Evolutionary conservation across 2,329 filamentous ascomycete genomes (phyloP), one percentile per base, ranked within the genome.

Genomic region (Aureobasidium leucospermi): DNA sequence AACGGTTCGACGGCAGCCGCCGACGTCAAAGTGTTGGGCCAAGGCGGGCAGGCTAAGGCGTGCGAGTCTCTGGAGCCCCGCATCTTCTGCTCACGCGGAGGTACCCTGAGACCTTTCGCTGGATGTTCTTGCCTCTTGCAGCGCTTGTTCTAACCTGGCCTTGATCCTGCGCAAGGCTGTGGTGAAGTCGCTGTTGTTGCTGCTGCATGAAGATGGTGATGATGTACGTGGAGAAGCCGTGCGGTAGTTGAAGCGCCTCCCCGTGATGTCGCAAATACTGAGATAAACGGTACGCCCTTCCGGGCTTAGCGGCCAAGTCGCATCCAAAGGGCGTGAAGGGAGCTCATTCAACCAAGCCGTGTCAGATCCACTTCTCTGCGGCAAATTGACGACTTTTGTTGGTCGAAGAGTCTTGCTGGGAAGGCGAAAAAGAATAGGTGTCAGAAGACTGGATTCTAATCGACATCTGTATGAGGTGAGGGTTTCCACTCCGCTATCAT

Each of bases 401-500:
- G 45, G n/a, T 13, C 31, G 16, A 31, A 23, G 31, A 9, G 38
- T 36, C 10, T 28, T 38, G 9, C 9, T 4, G 16, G 6, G 23
- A 15, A 1, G 32, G 3, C 23, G 38, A 38, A 13, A 38, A 34
- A 32, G 19, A 49, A 15, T 9, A 49, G 47, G 6, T 38, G 2
- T 36, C 15, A 9, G 13, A 51, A 51, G 48, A 34, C 13, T 34
- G 38, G 34, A 16, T 39, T 8, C 34, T 52, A 16, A 16, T n/a
- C 32, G 45, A 47, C 19, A 47, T 41, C 49, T 53, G 16, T 16
- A 55, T 55, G 39, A 55, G 51, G 51, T 55, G 43, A 55, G 51
- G 39, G 38, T 42, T 42, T 55, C 51, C 51, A 31, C 39, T 41
- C n/a, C 6, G 13, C 16, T 52, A 52, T 52, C 48, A 41, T 28